Evolutionary conservation across 352 stramenopile species (phyloP), one percentile per base, ranked within the genome.

Genomic region (Lagenidium sp.): DNA sequence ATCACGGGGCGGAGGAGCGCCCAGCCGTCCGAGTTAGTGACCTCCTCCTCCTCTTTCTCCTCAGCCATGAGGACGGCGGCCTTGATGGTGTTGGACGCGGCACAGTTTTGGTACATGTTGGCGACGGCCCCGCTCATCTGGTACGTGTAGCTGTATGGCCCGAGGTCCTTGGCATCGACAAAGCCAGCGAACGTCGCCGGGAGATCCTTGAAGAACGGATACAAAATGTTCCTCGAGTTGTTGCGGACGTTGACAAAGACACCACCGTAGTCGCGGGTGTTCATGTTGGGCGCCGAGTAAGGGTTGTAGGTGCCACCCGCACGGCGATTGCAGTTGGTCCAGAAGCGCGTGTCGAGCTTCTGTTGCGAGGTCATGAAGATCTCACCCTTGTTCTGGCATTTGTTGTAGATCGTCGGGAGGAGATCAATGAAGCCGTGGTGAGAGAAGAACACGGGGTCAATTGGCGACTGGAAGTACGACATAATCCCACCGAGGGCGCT

Each of bases 191-290:
- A 78, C 6, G 39, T 65, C 15, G 24, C 44, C 0, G 73, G 74
- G 0, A 86, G 25, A 37, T 74, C 63, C 28, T 83, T 80, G 47
- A 86, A 86, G 58, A 75, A 86, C 23, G 47, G 60, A 37, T 81
- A 81, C 12, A 84, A 41, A 5, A 60, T 60, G 32, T 68, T 71
- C 23, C 65, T 60, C 0, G 58, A 47, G 26, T 55, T 49, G 22
- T 52, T 58, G 37, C 57, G 59, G 16, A 82, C 65, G 16, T 70
- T 54, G 0, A 68, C 58, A 30, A 43, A 57, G 8, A 15, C 15
- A 15, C 28, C 28, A 15, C 15, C 15, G 44, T 37, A 50, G 32
- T 36, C 25, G 4, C 35, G 35, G 13, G 44, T 45, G 7, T 16
- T 19, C 44, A 52, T 52, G 4, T 18, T 50, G 39, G 51, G 44